These are phyloP conservation scores for Ogataea ganodermae DNA, from an alignment of 805 yeast genomes.

Conservation along the genomic window DNA sequence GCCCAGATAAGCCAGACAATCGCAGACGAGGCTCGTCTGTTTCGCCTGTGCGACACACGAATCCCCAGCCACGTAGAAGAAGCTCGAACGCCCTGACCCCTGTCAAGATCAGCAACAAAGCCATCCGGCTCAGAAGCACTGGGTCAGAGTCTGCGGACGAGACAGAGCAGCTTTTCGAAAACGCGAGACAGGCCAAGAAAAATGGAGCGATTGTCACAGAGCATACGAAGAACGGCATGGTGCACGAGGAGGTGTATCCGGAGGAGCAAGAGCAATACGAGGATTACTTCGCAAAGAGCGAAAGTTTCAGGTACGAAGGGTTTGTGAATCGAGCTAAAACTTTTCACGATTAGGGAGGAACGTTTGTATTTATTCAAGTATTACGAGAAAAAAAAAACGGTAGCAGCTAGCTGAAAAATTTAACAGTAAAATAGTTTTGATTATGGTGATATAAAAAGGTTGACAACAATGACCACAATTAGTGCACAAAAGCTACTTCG, in stretches of 20 bases:
- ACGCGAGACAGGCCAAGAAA: background rate
- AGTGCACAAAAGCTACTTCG: slow-evolving; percentile 6
- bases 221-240: background rate
- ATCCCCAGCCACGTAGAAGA: background rate
- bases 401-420: background rate
- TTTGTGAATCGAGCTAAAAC: slow-evolving; percentile 21
- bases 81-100: background rate
- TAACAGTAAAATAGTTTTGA: background rate
- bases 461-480: slow-evolving; percentile 4
- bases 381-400: background rate
- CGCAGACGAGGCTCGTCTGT: slow-evolving; percentile 2
- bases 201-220: background rate
- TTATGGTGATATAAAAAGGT: background rate
- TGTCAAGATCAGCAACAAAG: background rate
- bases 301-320: slow-evolving; percentile 20
- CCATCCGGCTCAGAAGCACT: background rate
- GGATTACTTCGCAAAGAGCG: slow-evolving; percentile 8
- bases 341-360: slow-evolving; percentile 5
- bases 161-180: background rate
- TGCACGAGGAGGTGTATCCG: background rate
- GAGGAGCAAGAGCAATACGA: background rate
- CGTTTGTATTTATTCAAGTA: background rate
- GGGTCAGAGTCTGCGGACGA: background rate
- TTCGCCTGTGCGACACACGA: slow-evolving; percentile 1
- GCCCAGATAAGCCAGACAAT: background rate